Base-by-base conservation (phyloP, 371 early-diverging fungal genomes). In the Cokeromyces recurvatus region DNA sequence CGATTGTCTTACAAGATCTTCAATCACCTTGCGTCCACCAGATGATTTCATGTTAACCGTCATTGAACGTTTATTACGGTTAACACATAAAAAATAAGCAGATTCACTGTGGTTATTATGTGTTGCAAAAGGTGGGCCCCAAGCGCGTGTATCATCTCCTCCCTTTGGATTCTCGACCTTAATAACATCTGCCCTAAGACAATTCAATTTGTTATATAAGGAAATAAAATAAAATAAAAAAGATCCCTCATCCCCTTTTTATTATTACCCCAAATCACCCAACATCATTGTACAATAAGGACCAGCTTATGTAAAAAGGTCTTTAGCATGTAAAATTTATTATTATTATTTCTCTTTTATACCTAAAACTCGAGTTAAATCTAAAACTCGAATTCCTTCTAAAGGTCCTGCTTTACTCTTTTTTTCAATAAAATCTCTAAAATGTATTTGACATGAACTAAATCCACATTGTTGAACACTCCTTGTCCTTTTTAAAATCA, bases 11-110 rank as follows among this genome's bases (percentile, higher is more conserved):
- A 86, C 92, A 21, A 95, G 71, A 39, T 82, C 79, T 15, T 74
- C 48, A 12, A 94, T 55, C 19, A 95, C 53, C 32, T 71, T 54
- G 17, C 71, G 69, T 2, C 93, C 96, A 1, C 64, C 67, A 15
- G 64, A 58, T 0, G 75, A 61, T 52, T 90, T 91, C 62, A 95
- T 79, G 45, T 95, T 86, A 17, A 95, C 79, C 0, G 92, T 84
- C 16, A 95, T 74, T 1, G 91, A 91, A 39, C 82, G 72, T 55
- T 95, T 95, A 81, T 94, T 94, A 9, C 96, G 79, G 54, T 95
- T 95, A 27, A 87, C 85, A 42, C 89, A 81, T 38, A 95, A 64
- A 64, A 90, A 95, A 64, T 95, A 95, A 10, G 95, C 91, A 46
- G 86, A 84, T 54, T 94, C 93, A 0, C 78, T 77, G 0, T 54